These are phyloP conservation scores for Microbotryomycetes sp. DNA, from an alignment of 1,284 basidiomycete genomes.

Conservation along the genomic window DNA sequence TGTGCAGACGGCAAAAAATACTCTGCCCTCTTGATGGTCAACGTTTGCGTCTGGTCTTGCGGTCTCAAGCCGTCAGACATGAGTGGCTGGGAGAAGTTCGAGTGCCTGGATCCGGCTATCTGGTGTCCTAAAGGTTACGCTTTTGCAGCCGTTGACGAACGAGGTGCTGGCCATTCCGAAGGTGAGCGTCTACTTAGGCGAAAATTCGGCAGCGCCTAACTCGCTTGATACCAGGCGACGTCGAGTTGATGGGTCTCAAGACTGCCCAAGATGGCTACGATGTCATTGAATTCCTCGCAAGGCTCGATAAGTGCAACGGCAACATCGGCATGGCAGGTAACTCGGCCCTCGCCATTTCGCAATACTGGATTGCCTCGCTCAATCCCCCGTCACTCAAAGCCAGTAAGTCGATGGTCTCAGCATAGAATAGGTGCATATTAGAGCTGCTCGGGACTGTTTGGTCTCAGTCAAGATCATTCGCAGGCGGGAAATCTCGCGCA, in stretches of 20 bases:
- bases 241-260: slow-evolving; percentile 23
- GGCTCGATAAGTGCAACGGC: slow-evolving; percentile 29
- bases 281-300: slow-evolving; percentile 24
- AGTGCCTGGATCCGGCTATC: slow-evolving; percentile 42
- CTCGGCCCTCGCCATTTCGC: slow-evolving; percentile 34
- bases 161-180: slow-evolving; percentile 22
- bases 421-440: no score
- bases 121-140: slow-evolving; percentile 34
- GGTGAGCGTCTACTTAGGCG: slow-evolving; percentile 31
- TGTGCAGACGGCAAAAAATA: slow-evolving; percentile 22
- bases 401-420: background rate
- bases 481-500: no score
- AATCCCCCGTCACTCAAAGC: slow-evolving; percentile 34
- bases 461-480: no score
- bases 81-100: slow-evolving; percentile 34
- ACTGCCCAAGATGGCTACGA: slow-evolving; percentile 30
- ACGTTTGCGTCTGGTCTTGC: slow-evolving; percentile 12
- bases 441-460: no score
- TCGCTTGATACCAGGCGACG: slow-evolving; percentile 24
- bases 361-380: slow-evolving; percentile 29
- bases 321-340: slow-evolving; percentile 31
- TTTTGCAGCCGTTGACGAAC: slow-evolving; percentile 31
- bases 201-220: slow-evolving; percentile 27
- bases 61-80: slow-evolving; percentile 20
- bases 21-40: slow-evolving; percentile 15